phyloP scores from a whole-genome alignment of 345 rosid species.

The Pseudoturritis turrita region DNA sequence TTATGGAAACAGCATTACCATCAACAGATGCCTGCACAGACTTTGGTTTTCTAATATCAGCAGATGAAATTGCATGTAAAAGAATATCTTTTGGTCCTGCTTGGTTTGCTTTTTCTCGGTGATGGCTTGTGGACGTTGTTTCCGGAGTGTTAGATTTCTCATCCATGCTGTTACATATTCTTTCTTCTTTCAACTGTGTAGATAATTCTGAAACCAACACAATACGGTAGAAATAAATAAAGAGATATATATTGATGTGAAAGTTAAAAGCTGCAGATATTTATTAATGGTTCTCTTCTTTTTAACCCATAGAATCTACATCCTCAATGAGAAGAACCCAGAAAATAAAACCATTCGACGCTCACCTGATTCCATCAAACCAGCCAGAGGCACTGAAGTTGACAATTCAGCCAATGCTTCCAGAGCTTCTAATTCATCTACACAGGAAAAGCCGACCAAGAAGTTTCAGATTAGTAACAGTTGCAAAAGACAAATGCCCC shows the following conservation, averaged over 20 bases:
- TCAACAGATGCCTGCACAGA: slow-evolving; percentile 14
- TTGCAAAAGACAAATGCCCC: neutral
- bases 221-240: slow-evolving; percentile 4
- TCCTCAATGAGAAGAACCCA: neutral
- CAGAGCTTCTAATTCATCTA: slow-evolving; percentile 73
- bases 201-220: slow-evolving; percentile 52
- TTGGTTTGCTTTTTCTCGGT: slow-evolving; percentile 39
- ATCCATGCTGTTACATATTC: slow-evolving; percentile 33
- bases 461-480: neutral
- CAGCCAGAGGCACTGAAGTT: slow-evolving; percentile 35
- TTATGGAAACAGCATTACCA: slow-evolving; percentile 6
- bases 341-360: neutral
- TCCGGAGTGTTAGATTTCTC: slow-evolving; percentile 47
- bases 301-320: neutral
- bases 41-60: slow-evolving; percentile 36
- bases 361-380: slow-evolving; percentile 64
- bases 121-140: slow-evolving; percentile 38
- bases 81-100: slow-evolving; percentile 21
- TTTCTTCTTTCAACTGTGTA: slow-evolving; percentile 57
- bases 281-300: neutral
- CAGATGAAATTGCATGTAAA: slow-evolving; percentile 10
- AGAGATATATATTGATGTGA: neutral
- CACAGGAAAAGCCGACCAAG: slow-evolving; percentile 16
- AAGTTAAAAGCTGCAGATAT: neutral
- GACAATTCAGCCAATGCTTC: slow-evolving; percentile 65